Evolutionary conservation across 352 stramenopile species (phyloP), one percentile per base, ranked within the genome.

Genomic region (Hyaloperonospora brassicae): DNA sequence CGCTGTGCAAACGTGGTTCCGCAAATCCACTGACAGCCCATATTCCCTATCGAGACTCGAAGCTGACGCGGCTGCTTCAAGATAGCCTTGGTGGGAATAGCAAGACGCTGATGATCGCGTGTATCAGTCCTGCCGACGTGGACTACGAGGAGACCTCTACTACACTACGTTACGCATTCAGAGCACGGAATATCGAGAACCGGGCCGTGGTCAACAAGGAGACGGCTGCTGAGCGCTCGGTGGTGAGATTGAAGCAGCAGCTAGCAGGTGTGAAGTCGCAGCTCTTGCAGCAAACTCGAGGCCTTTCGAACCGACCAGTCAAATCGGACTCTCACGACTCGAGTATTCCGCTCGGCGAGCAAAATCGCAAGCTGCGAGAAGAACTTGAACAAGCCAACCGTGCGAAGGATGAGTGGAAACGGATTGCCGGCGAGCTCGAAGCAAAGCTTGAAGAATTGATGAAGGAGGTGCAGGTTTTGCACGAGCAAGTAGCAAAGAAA

Each of bases 101-200:
- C 52, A 95, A 95, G 61, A 96, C 86, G 2, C 50, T 96, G 11
- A 96, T 96, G 86, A 90, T 96, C 44, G 81, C 86, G 13, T 90
- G 77, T 45, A 59, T 89, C 38, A 94, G 78, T 44, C 85, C 87
- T 0, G 80, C 87, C 0, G 73, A 88, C 27, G 50, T 88, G 6
- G 94, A 95, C 52, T 84, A 85, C 43, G 78, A 91, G 59, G 97
- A 99, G 66, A 98, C 96, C 0, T 72, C 97, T 9, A 98, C 87
- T 30, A 99, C 96, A 47, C 73, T 99, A 14, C 82, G 96, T 14
- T 92, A 89, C 57, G 95, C 96, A 1, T 95, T 96, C 48, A 87
- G 96, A 21, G 93, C 97, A 5, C 98, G 98, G 43, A 98, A 98
- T 51, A 99, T 99, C 62, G 94, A 98, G 61, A 99, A 99, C 68